Evolutionary conservation across 2,329 filamentous ascomycete genomes (phyloP).

Genomic region (Coccinonectria pachysandricola): DNA sequence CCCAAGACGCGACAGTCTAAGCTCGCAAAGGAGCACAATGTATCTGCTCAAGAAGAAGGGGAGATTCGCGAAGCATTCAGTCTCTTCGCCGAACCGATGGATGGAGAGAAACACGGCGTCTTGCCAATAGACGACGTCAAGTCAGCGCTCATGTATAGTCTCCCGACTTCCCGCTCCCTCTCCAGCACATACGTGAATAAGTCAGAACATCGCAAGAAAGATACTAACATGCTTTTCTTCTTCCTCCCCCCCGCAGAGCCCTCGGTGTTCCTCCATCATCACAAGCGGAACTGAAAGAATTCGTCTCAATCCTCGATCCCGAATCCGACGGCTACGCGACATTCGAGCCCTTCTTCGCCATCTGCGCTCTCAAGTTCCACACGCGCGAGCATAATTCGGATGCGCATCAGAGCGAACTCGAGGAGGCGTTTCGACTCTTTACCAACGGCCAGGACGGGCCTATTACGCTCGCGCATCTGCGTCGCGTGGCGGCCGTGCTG

Average conservation of each 20-base stretch:
- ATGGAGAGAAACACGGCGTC: conserved; percentile 63
- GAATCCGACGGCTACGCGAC: conserved; percentile 66
- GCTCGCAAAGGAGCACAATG: conserved; percentile 84
- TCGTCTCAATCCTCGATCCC: conserved; percentile 74
- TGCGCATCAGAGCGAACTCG: conserved; percentile 55
- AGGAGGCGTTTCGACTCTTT: conserved; percentile 76
- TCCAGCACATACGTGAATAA: too few relatives aligned
- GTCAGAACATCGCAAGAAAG: too few relatives aligned
- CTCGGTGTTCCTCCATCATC: conserved; percentile 61
- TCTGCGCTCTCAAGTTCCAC: conserved; percentile 80
- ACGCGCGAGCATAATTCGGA: conserved; percentile 42
- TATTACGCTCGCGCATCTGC: conserved; percentile 74
- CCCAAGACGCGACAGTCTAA: conserved; percentile 58
- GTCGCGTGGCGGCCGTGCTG: conserved; percentile 66
- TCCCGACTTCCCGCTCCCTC: background rate
- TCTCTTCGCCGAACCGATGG: conserved; percentile 64
- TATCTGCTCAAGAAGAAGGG: conserved; percentile 72
- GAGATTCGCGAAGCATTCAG: conserved; percentile 87
- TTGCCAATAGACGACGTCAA: conserved; percentile 58
- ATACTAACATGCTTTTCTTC: too few relatives aligned
- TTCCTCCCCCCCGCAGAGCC: too few relatives aligned
- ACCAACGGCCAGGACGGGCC: conserved; percentile 42
- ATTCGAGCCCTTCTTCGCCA: conserved; percentile 74
- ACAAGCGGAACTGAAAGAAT: conserved; percentile 60
- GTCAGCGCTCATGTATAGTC: conserved; percentile 64